Conservation (phyloP, 768 basidiomycete species). For the Amanita molliuscula region DNA sequence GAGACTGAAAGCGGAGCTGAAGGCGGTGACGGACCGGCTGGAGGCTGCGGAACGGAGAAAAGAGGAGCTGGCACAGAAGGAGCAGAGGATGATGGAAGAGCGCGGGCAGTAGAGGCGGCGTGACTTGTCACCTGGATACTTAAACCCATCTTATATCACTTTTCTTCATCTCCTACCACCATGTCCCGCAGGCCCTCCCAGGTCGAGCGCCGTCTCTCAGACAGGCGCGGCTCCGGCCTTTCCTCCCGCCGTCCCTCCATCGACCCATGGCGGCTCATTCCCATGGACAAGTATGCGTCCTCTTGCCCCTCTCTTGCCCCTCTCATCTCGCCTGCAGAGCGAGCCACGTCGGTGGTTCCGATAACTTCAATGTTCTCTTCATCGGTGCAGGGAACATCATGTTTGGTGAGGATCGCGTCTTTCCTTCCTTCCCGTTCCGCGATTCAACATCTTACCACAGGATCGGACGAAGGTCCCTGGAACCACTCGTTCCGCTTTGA, state of each 20-base stretch:
- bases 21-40: conserved; percentile 62
- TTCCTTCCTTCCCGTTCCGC: background rate
- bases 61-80: conserved; percentile 30
- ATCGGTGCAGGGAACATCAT: conserved; percentile 97
- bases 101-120: conserved; percentile 15
- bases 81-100: conserved; percentile 20
- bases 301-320: conserved; percentile 2
- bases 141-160: conserved; percentile 1
- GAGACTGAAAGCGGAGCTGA: conserved; percentile 65
- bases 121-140: conserved; percentile 8
- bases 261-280: conserved; percentile 65
- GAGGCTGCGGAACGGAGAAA: conserved; percentile 65
- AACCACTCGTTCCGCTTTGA: conserved; percentile 89
- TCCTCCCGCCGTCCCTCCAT: conserved; percentile 62
- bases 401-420: conserved; percentile 56
- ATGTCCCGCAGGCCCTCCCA: conserved; percentile 12
- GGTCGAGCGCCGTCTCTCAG: conserved; percentile 28
- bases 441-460: conserved; percentile 24
- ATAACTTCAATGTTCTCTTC: conserved; percentile 90
- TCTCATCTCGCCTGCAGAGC: conserved; percentile 22
- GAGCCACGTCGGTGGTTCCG: conserved; percentile 43
- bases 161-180: conserved; percentile 7
- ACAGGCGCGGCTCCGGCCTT: conserved; percentile 40
- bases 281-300: conserved; percentile 63
- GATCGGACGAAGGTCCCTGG: conserved; percentile 85